Evolutionary conservation across 257 asterid genomes (phyloP), one percentile per base, ranked within the genome.

Genomic region (Solanum sparsipilum): DNA sequence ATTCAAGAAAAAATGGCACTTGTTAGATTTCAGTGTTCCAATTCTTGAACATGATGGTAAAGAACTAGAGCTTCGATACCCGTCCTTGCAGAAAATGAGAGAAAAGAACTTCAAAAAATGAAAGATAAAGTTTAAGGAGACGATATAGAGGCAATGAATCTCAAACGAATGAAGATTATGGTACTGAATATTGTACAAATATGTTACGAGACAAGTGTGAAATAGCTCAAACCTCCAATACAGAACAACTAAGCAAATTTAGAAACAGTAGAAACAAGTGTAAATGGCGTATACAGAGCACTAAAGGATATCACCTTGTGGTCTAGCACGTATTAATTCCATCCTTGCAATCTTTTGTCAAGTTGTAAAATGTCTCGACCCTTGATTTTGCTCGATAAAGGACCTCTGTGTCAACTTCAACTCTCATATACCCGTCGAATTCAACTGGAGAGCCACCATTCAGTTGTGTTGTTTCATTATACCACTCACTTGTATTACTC

Each of bases 391-490:
- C 93, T 86, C 99, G 89, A 86, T 91, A 96, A 60, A 95, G 96
- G 34, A 97, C 98, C 91, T 97, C 99, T 7, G 99, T 97, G 70
- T 97, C 99, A 89, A 97, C 99, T 60, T 92, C 99, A 35, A 94
- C 98, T 90, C 99, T 95, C 99, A 97, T 96, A 84, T 94, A 97
- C 8, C 98, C 97, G 23, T 97, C 99, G 67, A 97, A 97, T 29
- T 93, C 99, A 73, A 95, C 99, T 1, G 95, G 93, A 20, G 63
- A 93, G 3, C 96, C 98, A 48, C 91, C 94, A n/a, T 95, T 96
- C 86, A 96, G 87, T n/a, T 71, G 76, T 1, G 87, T 91, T 34
- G 95, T 97, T 90, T 96, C 99, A 21, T 97, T 96, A 91, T 91
- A 96, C 99, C 99, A 97, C 87, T 94, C 99, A 31, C 99, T 97